A percentile compares a stretch with the other conserved stretches of the same genome.
phyloP scores from a whole-genome alignment of 441 rosid species.

The Populus hybrid region DNA sequence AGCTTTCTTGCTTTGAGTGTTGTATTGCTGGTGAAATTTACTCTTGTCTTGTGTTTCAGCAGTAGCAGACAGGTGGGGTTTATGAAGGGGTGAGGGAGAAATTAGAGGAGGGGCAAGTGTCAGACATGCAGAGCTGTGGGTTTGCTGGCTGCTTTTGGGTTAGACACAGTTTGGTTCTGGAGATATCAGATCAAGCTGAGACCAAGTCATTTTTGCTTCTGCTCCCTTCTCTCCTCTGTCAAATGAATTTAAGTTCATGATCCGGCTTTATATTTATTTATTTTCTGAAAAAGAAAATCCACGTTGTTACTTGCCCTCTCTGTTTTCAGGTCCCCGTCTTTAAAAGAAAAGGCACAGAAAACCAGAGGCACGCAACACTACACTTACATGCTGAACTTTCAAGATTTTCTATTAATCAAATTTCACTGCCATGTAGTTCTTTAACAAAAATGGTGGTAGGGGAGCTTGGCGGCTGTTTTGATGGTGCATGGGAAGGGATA shows the following conservation, averaged over 20 bases:
- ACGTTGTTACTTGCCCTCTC: neutral
- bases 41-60: neutral
- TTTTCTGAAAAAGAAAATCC: neutral
- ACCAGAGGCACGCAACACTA: too few species aligned
- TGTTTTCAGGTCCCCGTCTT: neutral
- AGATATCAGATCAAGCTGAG: conserved; percentile 20
- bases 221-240: neutral
- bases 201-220: conserved; percentile 13
- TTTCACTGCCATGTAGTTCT: too few species aligned
- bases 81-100: conserved; percentile 25
- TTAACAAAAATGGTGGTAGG: too few species aligned
- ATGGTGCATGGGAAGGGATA: too few species aligned
- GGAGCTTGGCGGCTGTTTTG: too few species aligned
- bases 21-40: neutral
- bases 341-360: neutral
- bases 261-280: neutral
- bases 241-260: neutral
- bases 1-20: neutral
- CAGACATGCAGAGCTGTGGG: conserved; percentile 32
- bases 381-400: neutral
- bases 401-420: too few species aligned
- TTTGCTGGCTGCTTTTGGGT: conserved; percentile 32
- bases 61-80: neutral
- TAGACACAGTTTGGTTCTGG: conserved; percentile 33
- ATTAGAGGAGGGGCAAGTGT: conserved; percentile 24